Conservation (phyloP, 2,329 filamentous ascomycete genomes). For the Diaporthe velutina region DNA sequence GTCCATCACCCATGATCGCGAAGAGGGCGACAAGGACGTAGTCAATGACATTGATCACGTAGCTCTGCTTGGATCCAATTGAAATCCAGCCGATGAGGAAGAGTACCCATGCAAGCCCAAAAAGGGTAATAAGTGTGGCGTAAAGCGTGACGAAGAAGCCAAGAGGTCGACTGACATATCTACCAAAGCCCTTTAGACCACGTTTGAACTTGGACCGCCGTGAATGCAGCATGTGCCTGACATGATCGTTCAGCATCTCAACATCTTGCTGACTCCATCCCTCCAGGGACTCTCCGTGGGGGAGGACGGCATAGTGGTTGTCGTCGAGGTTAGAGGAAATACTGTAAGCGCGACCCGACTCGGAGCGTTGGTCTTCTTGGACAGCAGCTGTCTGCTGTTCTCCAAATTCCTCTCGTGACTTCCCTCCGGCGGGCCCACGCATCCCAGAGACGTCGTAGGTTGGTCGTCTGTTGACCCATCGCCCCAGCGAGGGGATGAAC, state of each 20-base stretch:
- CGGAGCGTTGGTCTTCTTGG: slow-evolving; percentile 43
- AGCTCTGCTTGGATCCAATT: slow-evolving; percentile 78
- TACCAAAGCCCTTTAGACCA: slow-evolving; percentile 81
- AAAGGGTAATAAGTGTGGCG: slow-evolving; percentile 84
- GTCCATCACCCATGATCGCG: slow-evolving; percentile 76
- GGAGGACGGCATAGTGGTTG: slow-evolving; percentile 82
- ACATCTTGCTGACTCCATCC: slow-evolving; percentile 84
- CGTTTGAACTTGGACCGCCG: slow-evolving; percentile 84
- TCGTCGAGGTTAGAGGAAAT: slow-evolving; percentile 78
- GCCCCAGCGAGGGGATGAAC: slow-evolving; percentile 85
- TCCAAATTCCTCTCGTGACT: slow-evolving; percentile 43
- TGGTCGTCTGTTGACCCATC: slow-evolving; percentile 80
- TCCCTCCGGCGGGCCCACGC: slow-evolving; percentile 39
- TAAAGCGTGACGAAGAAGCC: slow-evolving; percentile 89
- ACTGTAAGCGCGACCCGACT: slow-evolving; percentile 55
- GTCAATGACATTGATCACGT: slow-evolving; percentile 78
- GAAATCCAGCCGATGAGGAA: slow-evolving; percentile 93
- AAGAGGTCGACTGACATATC: slow-evolving; percentile 82
- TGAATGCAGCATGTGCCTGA: slow-evolving; percentile 89
- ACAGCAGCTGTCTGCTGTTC: slow-evolving; percentile 40
- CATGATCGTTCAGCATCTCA: slow-evolving; percentile 84
- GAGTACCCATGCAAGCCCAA: slow-evolving; percentile 90
- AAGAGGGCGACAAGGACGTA: slow-evolving; percentile 79
- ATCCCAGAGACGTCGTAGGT: slow-evolving; percentile 79
- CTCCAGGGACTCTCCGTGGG: slow-evolving; percentile 78